Conservation (phyloP, 2,329 filamentous ascomycete species). For the Lasiodiplodia theobromae region DNA sequence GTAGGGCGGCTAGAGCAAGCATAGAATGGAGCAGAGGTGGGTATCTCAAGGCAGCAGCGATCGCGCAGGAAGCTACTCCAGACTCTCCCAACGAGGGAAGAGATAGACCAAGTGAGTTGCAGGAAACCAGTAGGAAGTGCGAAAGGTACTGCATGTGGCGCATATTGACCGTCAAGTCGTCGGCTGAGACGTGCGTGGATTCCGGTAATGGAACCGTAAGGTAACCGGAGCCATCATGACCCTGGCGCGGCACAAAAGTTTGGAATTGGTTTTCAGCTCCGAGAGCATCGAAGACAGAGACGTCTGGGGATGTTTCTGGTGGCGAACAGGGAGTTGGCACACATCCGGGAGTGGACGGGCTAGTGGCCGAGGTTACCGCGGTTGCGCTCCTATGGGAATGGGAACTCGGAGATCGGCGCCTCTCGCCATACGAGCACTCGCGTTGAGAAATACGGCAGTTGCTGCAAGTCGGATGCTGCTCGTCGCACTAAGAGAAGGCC, state of each 20-base stretch:
- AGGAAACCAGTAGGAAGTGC: not conserved
- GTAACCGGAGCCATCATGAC: not conserved
- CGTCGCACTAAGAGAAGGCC: too few relatives aligned
- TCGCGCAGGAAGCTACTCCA: not conserved
- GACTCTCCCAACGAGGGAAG: not conserved
- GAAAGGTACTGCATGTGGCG: slow-evolving; percentile 5
- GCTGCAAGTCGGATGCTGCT: too few relatives aligned
- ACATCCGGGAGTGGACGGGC: not conserved
- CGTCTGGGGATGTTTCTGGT: not conserved
- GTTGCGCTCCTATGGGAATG: not conserved
- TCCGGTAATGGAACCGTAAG: not conserved
- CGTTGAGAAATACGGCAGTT: not conserved
- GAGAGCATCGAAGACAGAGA: not conserved
- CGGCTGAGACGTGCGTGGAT: not conserved
- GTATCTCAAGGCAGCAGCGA: not conserved
- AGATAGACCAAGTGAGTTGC: not conserved
- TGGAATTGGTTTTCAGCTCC: not conserved
- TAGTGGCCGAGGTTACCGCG: not conserved
- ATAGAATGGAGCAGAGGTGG: not conserved
- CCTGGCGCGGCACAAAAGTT: not conserved
- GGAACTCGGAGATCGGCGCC: too few relatives aligned
- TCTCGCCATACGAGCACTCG: not conserved
- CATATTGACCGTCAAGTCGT: not conserved
- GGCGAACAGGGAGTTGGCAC: not conserved
- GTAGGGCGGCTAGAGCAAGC: not conserved